Conservation (phyloP, 2,329 filamentous ascomycete species). For the Trichoderma koningiopsis region DNA sequence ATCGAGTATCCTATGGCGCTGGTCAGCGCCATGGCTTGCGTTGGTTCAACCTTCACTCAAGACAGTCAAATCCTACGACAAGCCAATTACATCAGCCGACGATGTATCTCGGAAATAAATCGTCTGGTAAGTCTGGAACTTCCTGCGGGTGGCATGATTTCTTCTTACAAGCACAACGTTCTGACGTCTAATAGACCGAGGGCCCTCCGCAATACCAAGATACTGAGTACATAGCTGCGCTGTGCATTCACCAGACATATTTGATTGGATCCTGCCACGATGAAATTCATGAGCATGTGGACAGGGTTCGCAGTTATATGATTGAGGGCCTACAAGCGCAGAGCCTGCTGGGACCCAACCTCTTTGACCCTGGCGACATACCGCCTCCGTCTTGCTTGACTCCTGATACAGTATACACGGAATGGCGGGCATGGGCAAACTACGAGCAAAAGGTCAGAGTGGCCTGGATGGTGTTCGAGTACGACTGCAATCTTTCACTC, state of each 20-base stretch:
- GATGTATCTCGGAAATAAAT: slow-evolving; percentile 35
- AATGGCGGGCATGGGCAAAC: slow-evolving; percentile 34
- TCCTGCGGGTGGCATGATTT: neutral
- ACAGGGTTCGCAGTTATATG: slow-evolving; percentile 35
- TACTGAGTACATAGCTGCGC: slow-evolving; percentile 34
- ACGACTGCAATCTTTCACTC: slow-evolving; percentile 39
- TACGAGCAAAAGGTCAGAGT: slow-evolving; percentile 33
- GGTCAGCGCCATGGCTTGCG: slow-evolving; percentile 36
- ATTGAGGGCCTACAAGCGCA: slow-evolving; percentile 35
- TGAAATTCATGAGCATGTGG: slow-evolving; percentile 36
- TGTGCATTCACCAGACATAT: slow-evolving; percentile 39
- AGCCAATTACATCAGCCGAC: slow-evolving; percentile 30
- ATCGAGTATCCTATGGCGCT: slow-evolving; percentile 32
- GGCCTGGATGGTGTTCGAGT: slow-evolving; percentile 39
- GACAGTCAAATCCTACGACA: slow-evolving; percentile 28
- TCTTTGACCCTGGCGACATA: neutral
- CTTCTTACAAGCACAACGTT: neutral
- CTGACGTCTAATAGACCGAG: slow-evolving; percentile 28
- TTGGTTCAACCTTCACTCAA: slow-evolving; percentile 34
- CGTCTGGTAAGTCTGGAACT: slow-evolving; percentile 32
- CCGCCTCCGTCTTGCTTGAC: neutral
- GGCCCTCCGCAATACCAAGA: slow-evolving; percentile 32
- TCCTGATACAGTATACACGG: neutral
- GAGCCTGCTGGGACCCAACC: slow-evolving; percentile 32
- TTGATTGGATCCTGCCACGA: slow-evolving; percentile 38